Base-by-base conservation (phyloP, 805 yeast species). In the Candida nonsorbophila region DNA sequence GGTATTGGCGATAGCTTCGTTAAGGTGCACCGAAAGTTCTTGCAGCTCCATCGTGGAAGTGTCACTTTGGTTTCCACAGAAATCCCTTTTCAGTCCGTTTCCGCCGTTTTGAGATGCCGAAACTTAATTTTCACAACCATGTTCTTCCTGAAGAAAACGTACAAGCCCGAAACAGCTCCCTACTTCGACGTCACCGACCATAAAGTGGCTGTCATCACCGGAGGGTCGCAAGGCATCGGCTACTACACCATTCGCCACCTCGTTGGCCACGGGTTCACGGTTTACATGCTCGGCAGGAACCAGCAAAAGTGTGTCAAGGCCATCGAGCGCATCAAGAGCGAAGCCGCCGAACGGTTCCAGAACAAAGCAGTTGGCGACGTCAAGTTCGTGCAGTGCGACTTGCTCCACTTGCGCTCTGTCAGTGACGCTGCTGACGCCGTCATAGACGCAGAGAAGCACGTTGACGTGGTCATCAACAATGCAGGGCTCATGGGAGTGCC, bases 341-440 rank as follows among this genome's bases (percentile, higher is more conserved):
- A 62, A 35, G 68, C 67, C 2, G 32, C 38, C 6, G 33, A 28
- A 7, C 42, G 68, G 31, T 22, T 20, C 4, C 37, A 22, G 3
- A 11, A 28, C 6, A 49, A 66, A 20, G 47, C 34, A 24, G 39
- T 72, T 14, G 87, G 88, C 0, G 68, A 67, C 28, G 49, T 82
- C 13, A 55, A 62, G 30, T 71, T 58, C 36, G 38, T 81, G 8
- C 71, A 75, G 29, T 43, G 76, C 31, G 88, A 83, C 49, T 55
- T 83, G 32, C 42, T 72, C 15, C 72, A 46, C 35, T 38, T 58
- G 11, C 29, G 33, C 6, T 42, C 55, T 1, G 51, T 57, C n/a
- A 48, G 33, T 7, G 31, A 27, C 6, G 60, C 58, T 2, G 62
- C 55, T 5, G 36, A 41, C 3, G 41, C 34, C 6, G 54, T 62